Evolutionary conservation across 306 rosid species (phyloP).

Genomic region (Dryas octopetala): DNA sequence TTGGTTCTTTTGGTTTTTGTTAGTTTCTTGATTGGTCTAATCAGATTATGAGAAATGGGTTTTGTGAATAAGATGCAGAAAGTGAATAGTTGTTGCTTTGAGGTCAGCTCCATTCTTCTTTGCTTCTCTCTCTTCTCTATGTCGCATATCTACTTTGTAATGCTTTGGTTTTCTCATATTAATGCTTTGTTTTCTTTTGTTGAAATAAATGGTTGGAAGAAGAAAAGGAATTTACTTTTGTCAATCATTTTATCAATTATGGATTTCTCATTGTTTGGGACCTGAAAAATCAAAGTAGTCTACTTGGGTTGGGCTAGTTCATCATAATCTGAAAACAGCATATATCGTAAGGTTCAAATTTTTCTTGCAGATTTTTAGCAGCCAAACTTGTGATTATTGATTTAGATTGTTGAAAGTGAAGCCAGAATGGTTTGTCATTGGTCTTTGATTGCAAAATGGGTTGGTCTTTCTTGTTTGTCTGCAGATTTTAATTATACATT

Average conservation of each 20-base stretch:
- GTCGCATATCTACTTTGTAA: not conserved
- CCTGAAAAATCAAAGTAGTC: constrained; percentile 16
- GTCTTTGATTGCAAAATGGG: constrained; percentile 10
- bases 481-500: not conserved
- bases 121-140: constrained; percentile 22
- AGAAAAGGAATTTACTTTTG: not conserved
- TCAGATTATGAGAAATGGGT: constrained; percentile 38
- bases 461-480: constrained; percentile 19
- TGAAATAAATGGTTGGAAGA: not conserved
- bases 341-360: constrained; percentile 1
- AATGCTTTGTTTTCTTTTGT: not conserved
- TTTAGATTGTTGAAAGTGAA: constrained; percentile 26
- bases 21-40: constrained; percentile 23
- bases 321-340: constrained; percentile 22
- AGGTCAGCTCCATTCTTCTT: constrained; percentile 45
- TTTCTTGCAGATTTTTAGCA: constrained; percentile 21
- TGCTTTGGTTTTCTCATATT: constrained; percentile 6
- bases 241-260: not conserved
- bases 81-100: constrained; percentile 9
- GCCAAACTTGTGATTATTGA: constrained; percentile 26
- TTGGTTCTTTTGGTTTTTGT: constrained; percentile 31
- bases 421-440: constrained; percentile 23
- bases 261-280: constrained; percentile 23
- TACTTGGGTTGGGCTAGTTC: constrained; percentile 16
- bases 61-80: constrained; percentile 29